Percentiles rank a stretch among this genome's conserved stretches.
phyloP scores from a whole-genome alignment of 2,329 filamentous ascomycete genomes.

The Xylaria multiplex region DNA sequence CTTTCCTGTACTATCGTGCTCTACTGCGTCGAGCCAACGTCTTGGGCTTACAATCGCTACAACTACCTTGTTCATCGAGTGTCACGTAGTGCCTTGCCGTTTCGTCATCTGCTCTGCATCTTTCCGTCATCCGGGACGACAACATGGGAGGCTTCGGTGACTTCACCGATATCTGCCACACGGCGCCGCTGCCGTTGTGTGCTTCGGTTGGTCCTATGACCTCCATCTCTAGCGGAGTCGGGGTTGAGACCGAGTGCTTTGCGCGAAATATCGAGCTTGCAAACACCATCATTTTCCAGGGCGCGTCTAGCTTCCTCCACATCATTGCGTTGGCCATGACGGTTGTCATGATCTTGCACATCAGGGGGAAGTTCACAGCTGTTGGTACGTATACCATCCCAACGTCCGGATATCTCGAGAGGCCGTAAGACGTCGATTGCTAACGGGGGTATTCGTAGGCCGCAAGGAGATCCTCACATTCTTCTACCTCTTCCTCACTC shows the following conservation, averaged over 20 bases:
- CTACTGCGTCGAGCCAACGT: constrained; percentile 4
- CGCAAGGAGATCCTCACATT: constrained; percentile 82
- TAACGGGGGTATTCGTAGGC: constrained; percentile 52
- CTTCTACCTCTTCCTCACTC: constrained; percentile 95
- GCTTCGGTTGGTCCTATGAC: constrained; percentile 81
- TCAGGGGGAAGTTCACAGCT: constrained; percentile 96
- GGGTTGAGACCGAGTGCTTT: constrained; percentile 91
- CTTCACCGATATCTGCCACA: constrained; percentile 86
- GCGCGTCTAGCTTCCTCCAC: constrained; percentile 89
- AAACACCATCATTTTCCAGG: constrained; percentile 98
- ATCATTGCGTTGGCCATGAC: constrained; percentile 92
- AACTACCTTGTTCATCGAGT: background rate
- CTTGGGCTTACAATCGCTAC: constrained; percentile 18
- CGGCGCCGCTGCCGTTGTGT: constrained; percentile 87
- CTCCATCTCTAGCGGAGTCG: constrained; percentile 72
- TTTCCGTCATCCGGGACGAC: constrained; percentile 24
- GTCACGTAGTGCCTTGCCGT: constrained; percentile 4
- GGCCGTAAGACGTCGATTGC: background rate
- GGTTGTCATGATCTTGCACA: constrained; percentile 95
- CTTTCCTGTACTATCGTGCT: constrained; percentile 1
- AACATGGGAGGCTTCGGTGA: constrained; percentile 86
- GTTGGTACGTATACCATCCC: constrained; percentile 72
- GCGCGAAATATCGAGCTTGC: constrained; percentile 94
- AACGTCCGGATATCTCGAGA: background rate
- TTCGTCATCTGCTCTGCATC: background rate